phyloP scores from a whole-genome alignment of 495 filamentous ascomycete species.

The Annulohypoxylon maeteangense region DNA sequence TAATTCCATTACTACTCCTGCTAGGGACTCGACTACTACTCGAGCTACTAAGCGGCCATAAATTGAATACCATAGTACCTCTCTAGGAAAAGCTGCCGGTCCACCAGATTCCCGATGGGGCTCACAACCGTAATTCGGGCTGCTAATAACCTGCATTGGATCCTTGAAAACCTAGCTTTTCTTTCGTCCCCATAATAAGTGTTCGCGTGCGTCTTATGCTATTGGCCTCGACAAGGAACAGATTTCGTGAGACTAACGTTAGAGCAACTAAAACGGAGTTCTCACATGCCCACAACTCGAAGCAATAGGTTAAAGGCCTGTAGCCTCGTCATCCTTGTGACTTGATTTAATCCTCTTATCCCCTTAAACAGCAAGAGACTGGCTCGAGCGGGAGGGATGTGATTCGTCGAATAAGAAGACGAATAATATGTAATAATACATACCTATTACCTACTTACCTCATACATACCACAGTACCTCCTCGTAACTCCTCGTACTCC shows the following conservation, averaged over 20 bases:
- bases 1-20: conserved; percentile 28
- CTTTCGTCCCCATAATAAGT: conserved; percentile 41
- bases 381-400: conserved; percentile 10
- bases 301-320: conserved; percentile 26
- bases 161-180: conserved; percentile 44
- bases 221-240: conserved; percentile 41
- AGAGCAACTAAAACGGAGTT: conserved; percentile 35
- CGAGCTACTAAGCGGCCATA: conserved; percentile 26
- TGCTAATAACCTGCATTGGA: conserved; percentile 43
- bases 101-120: conserved; percentile 46
- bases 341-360: conserved; percentile 14
- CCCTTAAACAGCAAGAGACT: conserved; percentile 20
- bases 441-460: conserved; percentile 18
- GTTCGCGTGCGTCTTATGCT: conserved; percentile 40
- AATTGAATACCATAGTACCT: conserved; percentile 37
- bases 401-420: conserved; percentile 26
- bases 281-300: conserved; percentile 43
- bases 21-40: no score
- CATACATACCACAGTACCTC: no score
- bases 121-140: conserved; percentile 42
- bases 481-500: conserved; percentile 3
- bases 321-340: conserved; percentile 47
- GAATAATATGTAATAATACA: conserved; percentile 12
- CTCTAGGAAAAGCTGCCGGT: conserved; percentile 43
- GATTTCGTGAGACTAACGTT: conserved; percentile 45